Percentiles rank a stretch among this genome's conserved stretches.
These are phyloP conservation scores for Fusarium transvaalense DNA, from an alignment of 2,329 filamentous ascomycete genomes.

Conservation along the genomic window DNA sequence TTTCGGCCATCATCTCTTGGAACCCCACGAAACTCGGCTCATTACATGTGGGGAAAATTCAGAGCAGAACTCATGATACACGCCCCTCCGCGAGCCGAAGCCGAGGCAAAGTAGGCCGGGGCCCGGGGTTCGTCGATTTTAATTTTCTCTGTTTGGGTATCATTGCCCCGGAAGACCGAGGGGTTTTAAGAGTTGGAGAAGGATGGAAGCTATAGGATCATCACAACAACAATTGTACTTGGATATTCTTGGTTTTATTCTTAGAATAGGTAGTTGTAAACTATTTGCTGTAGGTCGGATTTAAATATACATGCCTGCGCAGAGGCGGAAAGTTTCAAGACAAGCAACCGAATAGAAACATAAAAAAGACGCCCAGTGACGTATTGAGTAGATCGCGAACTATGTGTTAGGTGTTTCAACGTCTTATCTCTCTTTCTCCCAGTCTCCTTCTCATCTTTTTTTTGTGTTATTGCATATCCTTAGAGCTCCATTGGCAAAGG, in stretches of 20 bases:
- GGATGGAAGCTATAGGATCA: not conserved
- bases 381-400: conserved; percentile 8
- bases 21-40: conserved; percentile 28
- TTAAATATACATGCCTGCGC: conserved; percentile 1
- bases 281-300: not conserved
- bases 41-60: conserved; percentile 37
- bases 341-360: conserved; percentile 15
- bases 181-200: conserved; percentile 24
- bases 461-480: not conserved
- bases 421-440: not conserved
- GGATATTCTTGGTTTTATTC: not conserved
- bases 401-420: not conserved
- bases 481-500: not conserved
- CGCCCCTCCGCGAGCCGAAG: conserved; percentile 45
- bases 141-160: conserved; percentile 11
- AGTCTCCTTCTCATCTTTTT: not conserved
- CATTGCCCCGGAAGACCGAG: conserved; percentile 41
- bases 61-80: conserved; percentile 24
- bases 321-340: conserved; percentile 17
- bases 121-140: conserved; percentile 36
- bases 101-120: conserved; percentile 46
- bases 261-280: not conserved
- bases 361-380: conserved; percentile 32
- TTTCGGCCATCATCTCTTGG: not conserved
- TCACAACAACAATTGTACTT: not conserved